Evolutionary conservation across 2,329 filamentous ascomycete species (phyloP).

Genomic region (Claviceps citrina): DNA sequence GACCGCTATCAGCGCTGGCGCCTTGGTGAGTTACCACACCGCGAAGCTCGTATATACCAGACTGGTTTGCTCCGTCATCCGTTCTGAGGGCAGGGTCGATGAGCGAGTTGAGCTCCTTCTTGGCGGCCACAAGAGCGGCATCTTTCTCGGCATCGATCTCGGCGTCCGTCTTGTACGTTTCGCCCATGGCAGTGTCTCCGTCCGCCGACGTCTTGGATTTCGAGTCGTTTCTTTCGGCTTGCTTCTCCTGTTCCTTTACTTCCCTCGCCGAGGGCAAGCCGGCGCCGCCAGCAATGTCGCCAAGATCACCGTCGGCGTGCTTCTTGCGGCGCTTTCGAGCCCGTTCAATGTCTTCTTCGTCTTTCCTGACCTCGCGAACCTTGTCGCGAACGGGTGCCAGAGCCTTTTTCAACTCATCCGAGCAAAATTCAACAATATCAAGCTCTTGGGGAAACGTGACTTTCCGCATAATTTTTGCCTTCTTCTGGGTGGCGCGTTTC

Average conservation of each 20-base stretch:
- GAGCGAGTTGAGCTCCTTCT: slow-evolving; percentile 72
- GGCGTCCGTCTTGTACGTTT: slow-evolving; percentile 81
- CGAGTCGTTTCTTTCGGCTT: slow-evolving; percentile 25
- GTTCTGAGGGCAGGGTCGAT: slow-evolving; percentile 59
- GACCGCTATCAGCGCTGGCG: slow-evolving; percentile 88
- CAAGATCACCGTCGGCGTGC: slow-evolving; percentile 31
- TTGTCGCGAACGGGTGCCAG: slow-evolving; percentile 90
- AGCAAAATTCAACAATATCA: slow-evolving; percentile 88
- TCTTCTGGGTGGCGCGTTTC: slow-evolving; percentile 90
- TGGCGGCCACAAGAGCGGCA: slow-evolving; percentile 58
- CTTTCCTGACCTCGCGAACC: slow-evolving; percentile 86
- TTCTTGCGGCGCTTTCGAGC: slow-evolving; percentile 82
- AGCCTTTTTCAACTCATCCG: slow-evolving; percentile 68
- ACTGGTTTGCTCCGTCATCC: slow-evolving; percentile 79
- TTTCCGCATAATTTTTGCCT: slow-evolving; percentile 99
- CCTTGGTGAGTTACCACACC: slow-evolving; percentile 94
- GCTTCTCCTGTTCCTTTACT: slow-evolving; percentile 34
- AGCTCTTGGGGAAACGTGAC: slow-evolving; percentile 91
- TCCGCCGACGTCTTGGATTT: slow-evolving; percentile 26
- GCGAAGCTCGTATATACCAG: slow-evolving; percentile 84
- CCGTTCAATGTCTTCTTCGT: slow-evolving; percentile 84
- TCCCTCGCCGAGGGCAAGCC: slow-evolving; percentile 36
- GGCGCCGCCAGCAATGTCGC: slow-evolving; percentile 30
- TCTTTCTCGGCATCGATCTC: slow-evolving; percentile 78
- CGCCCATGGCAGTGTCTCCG: slow-evolving; percentile 59